These are phyloP conservation scores for Lithohypha guttulata DNA, from an alignment of 2,329 filamentous ascomycete species.

Conservation along the genomic window DNA sequence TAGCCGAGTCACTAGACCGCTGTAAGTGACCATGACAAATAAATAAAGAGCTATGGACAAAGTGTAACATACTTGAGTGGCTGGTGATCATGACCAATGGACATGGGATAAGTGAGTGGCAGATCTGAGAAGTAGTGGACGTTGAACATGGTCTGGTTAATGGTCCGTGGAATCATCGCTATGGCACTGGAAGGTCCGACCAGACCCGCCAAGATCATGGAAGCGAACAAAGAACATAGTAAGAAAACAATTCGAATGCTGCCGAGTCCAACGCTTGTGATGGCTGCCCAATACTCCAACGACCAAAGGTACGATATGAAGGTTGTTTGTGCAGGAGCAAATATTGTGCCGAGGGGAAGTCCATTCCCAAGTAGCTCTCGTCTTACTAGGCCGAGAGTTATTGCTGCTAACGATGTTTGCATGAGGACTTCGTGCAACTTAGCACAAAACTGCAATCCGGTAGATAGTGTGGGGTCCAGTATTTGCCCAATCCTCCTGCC, in stretches of 20 bases:
- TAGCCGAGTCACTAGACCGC: background rate
- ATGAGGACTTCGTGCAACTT: constrained; percentile 13
- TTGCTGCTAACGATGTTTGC: constrained; percentile 11
- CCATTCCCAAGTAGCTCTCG: background rate
- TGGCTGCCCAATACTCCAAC: constrained; percentile 10
- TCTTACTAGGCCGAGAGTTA: constrained; percentile 5
- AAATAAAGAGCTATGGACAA: background rate
- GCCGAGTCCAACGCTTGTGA: constrained; percentile 1
- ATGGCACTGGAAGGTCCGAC: constrained; percentile 11
- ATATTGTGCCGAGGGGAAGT: constrained; percentile 6
- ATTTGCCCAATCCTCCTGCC: no score
- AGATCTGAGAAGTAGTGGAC: background rate
- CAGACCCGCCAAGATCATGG: constrained; percentile 8
- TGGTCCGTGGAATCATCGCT: constrained; percentile 8
- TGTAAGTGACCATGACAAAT: background rate
- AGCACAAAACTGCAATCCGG: constrained; percentile 13
- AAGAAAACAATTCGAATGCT: background rate
- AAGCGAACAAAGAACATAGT: background rate
- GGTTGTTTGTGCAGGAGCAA: constrained; percentile 9
- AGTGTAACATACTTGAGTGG: background rate
- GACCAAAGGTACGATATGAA: constrained; percentile 10
- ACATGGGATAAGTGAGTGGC: background rate
- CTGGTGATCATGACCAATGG: no score
- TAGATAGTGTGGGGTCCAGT: no score
- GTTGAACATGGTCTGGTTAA: background rate